These are phyloP conservation scores for Phytophthora pini DNA, from an alignment of 352 stramenopile genomes.

Conservation along the genomic window DNA sequence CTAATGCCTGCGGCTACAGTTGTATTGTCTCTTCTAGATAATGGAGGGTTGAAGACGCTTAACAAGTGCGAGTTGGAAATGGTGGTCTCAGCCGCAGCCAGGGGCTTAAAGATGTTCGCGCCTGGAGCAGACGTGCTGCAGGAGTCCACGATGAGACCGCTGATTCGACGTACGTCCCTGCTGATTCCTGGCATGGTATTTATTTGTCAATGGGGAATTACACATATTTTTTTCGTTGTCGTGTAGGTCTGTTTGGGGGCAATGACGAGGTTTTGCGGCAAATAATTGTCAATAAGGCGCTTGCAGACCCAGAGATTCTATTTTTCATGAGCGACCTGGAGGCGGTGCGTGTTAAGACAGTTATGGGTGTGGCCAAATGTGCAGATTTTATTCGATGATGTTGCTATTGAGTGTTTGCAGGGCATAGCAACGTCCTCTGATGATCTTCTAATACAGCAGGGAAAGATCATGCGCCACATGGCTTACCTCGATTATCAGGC, in stretches of 20 bases:
- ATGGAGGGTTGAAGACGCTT: slow-evolving; percentile 59
- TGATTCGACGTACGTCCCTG: slow-evolving; percentile 53
- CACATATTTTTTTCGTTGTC: not conserved
- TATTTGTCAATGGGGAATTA: not conserved
- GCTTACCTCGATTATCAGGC: slow-evolving; percentile 53
- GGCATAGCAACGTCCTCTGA: slow-evolving; percentile 51
- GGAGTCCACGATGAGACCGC: slow-evolving; percentile 39
- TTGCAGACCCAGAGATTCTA: slow-evolving; percentile 73
- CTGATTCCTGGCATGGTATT: not conserved
- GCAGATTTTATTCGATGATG: not conserved
- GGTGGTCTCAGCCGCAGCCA: slow-evolving; percentile 48
- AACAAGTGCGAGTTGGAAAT: slow-evolving; percentile 74
- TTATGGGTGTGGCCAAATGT: not conserved
- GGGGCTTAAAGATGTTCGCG: slow-evolving; percentile 67
- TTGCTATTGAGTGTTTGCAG: slow-evolving; percentile 30
- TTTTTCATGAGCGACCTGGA: slow-evolving; percentile 85
- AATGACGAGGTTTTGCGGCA: slow-evolving; percentile 46
- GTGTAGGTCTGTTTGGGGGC: slow-evolving; percentile 58
- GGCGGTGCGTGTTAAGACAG: slow-evolving; percentile 36
- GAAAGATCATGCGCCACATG: slow-evolving; percentile 48
- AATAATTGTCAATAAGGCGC: slow-evolving; percentile 54
- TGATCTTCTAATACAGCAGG: slow-evolving; percentile 55
- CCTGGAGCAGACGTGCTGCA: slow-evolving; percentile 35
- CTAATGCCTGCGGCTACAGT: slow-evolving; percentile 38
- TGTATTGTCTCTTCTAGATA: slow-evolving; percentile 67